Conservation (phyloP, 2,329 filamentous ascomycete genomes). For the Cordyceps fumosorosea region DNA sequence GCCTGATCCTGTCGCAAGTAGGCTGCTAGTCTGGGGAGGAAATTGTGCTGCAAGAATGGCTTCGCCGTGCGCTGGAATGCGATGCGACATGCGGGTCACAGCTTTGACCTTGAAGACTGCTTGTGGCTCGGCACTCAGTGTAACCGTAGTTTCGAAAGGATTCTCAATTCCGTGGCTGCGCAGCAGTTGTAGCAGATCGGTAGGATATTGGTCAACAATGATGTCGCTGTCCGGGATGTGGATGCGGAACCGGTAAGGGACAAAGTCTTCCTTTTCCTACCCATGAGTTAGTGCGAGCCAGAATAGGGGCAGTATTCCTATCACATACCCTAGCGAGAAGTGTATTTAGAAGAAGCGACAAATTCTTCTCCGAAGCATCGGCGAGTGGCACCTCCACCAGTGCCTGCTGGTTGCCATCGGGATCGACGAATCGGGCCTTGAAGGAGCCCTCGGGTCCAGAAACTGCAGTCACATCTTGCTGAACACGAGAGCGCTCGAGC, state of each 20-base stretch:
- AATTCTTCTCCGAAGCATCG: slow-evolving; percentile 81
- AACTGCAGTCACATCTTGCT: slow-evolving; percentile 67
- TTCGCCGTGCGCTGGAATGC: slow-evolving; percentile 85
- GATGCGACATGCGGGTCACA: slow-evolving; percentile 81
- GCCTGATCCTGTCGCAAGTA: slow-evolving; percentile 81
- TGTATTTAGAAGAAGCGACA: slow-evolving; percentile 81
- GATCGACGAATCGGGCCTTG: slow-evolving; percentile 82
- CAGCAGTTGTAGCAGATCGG: slow-evolving; percentile 48
- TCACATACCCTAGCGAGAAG: slow-evolving; percentile 63
- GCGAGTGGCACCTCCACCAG: slow-evolving; percentile 69
- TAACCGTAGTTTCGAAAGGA: slow-evolving; percentile 49
- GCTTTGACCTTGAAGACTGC: slow-evolving; percentile 90
- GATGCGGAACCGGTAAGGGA: slow-evolving; percentile 56
- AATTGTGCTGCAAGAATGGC: slow-evolving; percentile 84
- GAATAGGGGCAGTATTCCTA: fast-evolving
- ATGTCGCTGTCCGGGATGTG: slow-evolving; percentile 48
- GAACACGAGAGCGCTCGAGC: slow-evolving; percentile 62
- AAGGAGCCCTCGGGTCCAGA: slow-evolving; percentile 67
- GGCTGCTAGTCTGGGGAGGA: slow-evolving; percentile 68
- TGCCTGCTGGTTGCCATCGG: slow-evolving; percentile 66
- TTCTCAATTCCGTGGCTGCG: slow-evolving; percentile 50
- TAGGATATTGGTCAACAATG: slow-evolving; percentile 50
- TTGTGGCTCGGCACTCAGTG: slow-evolving; percentile 65
- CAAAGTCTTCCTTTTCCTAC: slow-evolving; percentile 50
- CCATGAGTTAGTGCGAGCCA: background rate